A percentile compares a stretch with the other conserved stretches of the same genome.
Evolutionary conservation across 805 yeast genomes (phyloP).

Genomic region (Candida broadrunensis): DNA sequence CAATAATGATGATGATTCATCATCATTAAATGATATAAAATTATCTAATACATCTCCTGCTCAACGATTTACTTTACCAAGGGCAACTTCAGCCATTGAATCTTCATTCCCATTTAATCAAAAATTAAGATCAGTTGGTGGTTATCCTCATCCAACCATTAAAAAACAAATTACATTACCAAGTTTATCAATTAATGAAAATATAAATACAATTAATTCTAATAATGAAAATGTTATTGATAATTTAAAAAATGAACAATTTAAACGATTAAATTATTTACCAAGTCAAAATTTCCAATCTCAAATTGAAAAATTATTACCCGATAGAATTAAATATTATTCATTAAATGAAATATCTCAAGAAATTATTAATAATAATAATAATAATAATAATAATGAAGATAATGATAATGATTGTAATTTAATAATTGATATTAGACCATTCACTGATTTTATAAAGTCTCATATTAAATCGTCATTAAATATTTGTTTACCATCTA

Average conservation of each 20-base stretch:
- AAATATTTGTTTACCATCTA: constrained; percentile 86
- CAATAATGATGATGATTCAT: too few species aligned
- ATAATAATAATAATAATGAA: neutral
- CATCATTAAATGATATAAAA: too few species aligned
- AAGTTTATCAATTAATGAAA: constrained; percentile 10
- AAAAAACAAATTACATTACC: constrained; percentile 21
- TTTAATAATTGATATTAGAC: constrained; percentile 73
- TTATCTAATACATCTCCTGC: too few species aligned
- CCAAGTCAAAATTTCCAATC: constrained; percentile 18
- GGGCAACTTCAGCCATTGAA: constrained; percentile 18
- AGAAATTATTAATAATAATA: neutral
- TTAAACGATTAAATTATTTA: constrained; percentile 17
- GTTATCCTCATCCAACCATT: constrained; percentile 1
- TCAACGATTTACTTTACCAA: too few species aligned
- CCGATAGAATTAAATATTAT: constrained; percentile 16
- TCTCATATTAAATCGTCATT: constrained; percentile 59
- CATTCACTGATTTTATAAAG: constrained; percentile 69
- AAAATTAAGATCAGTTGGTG: neutral
- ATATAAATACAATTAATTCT: constrained; percentile 11
- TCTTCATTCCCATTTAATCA: constrained; percentile 13
- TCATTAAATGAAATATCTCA: constrained; percentile 7
- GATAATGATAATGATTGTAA: neutral
- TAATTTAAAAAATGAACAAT: constrained; percentile 14
- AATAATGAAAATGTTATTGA: neutral
- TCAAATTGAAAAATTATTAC: constrained; percentile 18